A percentile compares a stretch with the other conserved stretches of the same genome.
Evolutionary conservation across 768 basidiomycete genomes (phyloP).

Genomic region (Suillus subaureus): DNA sequence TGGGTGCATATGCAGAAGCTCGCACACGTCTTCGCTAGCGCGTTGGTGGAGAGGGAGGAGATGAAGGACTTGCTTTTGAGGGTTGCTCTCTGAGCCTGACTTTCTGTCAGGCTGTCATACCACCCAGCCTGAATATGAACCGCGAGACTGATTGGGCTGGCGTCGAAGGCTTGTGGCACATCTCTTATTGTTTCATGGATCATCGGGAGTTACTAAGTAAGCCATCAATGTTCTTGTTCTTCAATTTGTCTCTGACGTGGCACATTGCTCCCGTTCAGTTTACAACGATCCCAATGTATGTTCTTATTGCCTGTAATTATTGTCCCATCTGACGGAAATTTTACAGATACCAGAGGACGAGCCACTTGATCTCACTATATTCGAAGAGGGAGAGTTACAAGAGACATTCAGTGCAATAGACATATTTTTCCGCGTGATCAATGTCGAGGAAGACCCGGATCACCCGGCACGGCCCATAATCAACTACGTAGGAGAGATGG

Average conservation of each 20-base stretch:
- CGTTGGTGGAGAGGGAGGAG: conserved; percentile 45
- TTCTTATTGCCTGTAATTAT: conserved; percentile 1
- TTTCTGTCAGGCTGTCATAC: conserved; percentile 54
- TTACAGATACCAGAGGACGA: conserved; percentile 32
- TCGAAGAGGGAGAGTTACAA: conserved; percentile 50
- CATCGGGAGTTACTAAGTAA: conserved; percentile 65
- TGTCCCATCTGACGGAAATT: conserved; percentile 7
- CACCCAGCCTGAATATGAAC: conserved; percentile 37
- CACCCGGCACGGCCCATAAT: conserved; percentile 57
- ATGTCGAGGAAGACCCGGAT: conserved; percentile 44
- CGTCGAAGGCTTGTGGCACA: conserved; percentile 58
- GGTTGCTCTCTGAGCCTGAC: conserved; percentile 49
- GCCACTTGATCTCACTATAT: conserved; percentile 46
- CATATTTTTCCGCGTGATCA: conserved; percentile 46
- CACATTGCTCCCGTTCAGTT: conserved; percentile 33
- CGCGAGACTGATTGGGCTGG: conserved; percentile 36
- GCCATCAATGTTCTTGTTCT: conserved; percentile 24
- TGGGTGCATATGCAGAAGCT: conserved; percentile 62
- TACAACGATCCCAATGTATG: conserved; percentile 48
- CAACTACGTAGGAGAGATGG: conserved; percentile 54
- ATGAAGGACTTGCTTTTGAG: conserved; percentile 32
- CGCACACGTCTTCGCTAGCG: conserved; percentile 57
- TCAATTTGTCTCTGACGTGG: conserved; percentile 1
- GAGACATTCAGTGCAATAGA: conserved; percentile 56
- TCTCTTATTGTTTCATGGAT: conserved; percentile 70